Base-by-base conservation (phyloP, 2,329 filamentous ascomycete species). In the Hypoxylon sp. region DNA sequence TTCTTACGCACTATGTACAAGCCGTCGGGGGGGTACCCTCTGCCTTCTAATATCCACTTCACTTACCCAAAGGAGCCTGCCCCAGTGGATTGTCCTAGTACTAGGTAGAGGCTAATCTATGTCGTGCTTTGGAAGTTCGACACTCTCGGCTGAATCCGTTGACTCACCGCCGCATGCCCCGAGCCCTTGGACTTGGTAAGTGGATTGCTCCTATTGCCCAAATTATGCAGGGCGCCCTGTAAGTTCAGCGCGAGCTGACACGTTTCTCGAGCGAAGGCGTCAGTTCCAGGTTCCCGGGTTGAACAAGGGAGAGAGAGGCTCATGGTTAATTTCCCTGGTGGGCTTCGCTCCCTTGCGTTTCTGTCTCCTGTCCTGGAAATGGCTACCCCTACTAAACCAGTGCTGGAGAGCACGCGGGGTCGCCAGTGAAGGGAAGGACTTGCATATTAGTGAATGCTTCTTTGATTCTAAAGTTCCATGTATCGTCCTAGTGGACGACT, bases 151-250 rank as follows among this genome's bases (percentile, higher is more conserved):
- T 54, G 37, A 51, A 50, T 49, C 53, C 48, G 37, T 53, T 11
- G 17, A 30, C 33, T 54, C 33, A 27, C n/a, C 51, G 35, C 50
- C 63, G 33, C 44, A 35, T 33, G 20, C 46, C 64, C 64, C 64
- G 54, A 62, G 48, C 31, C 64, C 64, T 66, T 66, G 64, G 64
- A 25, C 64, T 51, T 62, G 64, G 64, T 53, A 66, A 30, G 30
- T 61, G 53, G 59, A 49, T n/a, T 40, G 13, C 54, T 51, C 30
- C 44, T 22, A 44, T 17, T 25, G 5, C 40, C 49, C 54, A 42
- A 46, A 44, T 27, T 31, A n/a, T 61, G 30, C 55, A 60, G 27
- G 35, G 42, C 42, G 22, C 33, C 49, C 46, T 50, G 50, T 30
- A 48, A 53, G 20, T 40, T 61, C 50, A 44, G 60, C 56, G 17